These are phyloP conservation scores for Phytopythium vexans DNA, from an alignment of 352 stramenopile genomes.

Conservation along the genomic window DNA sequence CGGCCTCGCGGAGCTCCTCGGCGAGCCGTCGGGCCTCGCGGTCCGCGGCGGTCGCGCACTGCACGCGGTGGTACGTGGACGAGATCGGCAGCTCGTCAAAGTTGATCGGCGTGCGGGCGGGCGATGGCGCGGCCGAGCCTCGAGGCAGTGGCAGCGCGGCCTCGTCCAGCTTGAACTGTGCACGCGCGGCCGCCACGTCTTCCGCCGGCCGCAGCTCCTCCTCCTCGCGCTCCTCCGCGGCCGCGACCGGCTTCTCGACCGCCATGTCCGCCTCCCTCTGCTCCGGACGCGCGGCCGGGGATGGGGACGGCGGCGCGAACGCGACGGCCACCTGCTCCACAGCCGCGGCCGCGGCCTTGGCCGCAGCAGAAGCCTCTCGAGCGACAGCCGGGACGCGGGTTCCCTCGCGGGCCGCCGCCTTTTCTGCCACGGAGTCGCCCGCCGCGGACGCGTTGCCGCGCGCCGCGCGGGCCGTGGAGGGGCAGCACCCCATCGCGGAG, in stretches of 20 bases:
- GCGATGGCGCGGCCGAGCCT: neutral
- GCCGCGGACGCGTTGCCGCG: neutral
- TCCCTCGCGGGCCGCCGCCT: neutral
- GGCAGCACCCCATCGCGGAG: slow-evolving; percentile 53
- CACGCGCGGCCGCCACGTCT: neutral
- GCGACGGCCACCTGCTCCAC: neutral
- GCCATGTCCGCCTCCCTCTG: slow-evolving; percentile 4
- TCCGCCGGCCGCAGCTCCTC: slow-evolving; percentile 13
- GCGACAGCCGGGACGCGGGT: neutral
- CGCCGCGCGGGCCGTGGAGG: slow-evolving; percentile 34
- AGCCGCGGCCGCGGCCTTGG: slow-evolving; percentile 4
- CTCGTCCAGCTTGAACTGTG: slow-evolving; percentile 3
- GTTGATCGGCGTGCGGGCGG: slow-evolving; percentile 14
- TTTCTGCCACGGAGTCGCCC: slow-evolving; percentile 1
- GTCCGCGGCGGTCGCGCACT: slow-evolving; percentile 46
- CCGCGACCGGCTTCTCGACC: neutral
- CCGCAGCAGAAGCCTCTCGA: slow-evolving; percentile 11
- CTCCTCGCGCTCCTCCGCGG: slow-evolving; percentile 28
- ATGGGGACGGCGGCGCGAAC: no score
- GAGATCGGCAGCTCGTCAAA: slow-evolving; percentile 70
- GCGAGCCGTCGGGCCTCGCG: slow-evolving; percentile 38
- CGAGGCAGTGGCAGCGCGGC: slow-evolving; percentile 1
- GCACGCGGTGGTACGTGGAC: slow-evolving; percentile 74
- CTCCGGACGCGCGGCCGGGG: slow-evolving; percentile 3
- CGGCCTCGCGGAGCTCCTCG: slow-evolving; percentile 42